Evolutionary conservation across 2,329 filamentous ascomycete species (phyloP).

Genomic region (Neofusicoccum sp.): DNA sequence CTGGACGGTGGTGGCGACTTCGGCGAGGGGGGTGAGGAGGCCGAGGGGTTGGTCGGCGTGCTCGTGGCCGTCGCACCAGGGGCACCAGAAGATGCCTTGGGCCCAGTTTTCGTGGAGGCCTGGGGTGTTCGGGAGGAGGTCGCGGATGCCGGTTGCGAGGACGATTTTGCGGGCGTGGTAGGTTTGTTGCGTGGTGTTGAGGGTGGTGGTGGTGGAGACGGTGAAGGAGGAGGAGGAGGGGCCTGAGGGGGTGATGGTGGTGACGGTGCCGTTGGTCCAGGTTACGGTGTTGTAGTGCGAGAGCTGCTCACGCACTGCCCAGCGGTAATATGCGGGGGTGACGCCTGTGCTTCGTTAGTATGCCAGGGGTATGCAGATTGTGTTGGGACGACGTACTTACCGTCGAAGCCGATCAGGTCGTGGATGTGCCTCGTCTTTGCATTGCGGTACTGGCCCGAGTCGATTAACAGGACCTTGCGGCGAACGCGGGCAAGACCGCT

Average conservation of each 20-base stretch:
- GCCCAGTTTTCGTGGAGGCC: background rate
- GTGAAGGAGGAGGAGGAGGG: background rate
- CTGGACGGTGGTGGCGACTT: background rate
- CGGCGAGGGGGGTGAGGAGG: background rate
- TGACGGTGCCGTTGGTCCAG: background rate
- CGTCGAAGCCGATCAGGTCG: slow-evolving; percentile 9
- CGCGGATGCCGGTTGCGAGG: background rate
- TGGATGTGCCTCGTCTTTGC: slow-evolving; percentile 1
- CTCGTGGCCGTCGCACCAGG: slow-evolving; percentile 12
- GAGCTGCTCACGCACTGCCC: background rate
- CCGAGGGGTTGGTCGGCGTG: slow-evolving; percentile 3
- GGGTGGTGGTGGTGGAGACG: background rate
- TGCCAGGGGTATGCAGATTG: no score
- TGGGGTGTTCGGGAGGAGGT: background rate
- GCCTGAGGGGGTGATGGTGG: background rate
- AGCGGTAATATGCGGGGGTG: slow-evolving; percentile 7
- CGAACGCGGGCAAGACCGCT: slow-evolving; percentile 39
- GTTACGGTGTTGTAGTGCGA: background rate
- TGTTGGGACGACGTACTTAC: background rate
- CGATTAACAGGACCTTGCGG: slow-evolving; percentile 46
- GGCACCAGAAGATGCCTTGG: slow-evolving; percentile 7
- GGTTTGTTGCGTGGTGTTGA: background rate
- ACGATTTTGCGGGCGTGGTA: background rate
- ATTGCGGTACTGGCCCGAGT: slow-evolving; percentile 45
- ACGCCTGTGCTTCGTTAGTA: background rate